Conservation (phyloP, 1,284 basidiomycete species). For the Sanguinoderma infundibulare region DNA sequence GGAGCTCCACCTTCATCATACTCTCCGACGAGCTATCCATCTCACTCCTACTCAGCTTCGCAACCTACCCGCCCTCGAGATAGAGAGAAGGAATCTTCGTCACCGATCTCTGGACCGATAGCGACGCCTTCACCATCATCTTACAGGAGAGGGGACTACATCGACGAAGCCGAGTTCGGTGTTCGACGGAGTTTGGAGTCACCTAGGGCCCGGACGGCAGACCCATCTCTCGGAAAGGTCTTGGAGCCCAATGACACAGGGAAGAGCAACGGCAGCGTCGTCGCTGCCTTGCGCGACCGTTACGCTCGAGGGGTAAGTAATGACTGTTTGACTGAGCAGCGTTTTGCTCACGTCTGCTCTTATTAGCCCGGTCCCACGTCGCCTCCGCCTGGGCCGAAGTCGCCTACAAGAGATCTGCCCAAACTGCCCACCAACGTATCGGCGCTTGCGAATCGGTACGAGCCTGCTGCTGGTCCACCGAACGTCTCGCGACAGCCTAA, state of each 20-base stretch:
- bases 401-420: slow-evolving; percentile 61
- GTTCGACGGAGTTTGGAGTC: slow-evolving; percentile 25
- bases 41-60: not conserved
- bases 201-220: slow-evolving; percentile 14
- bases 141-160: slow-evolving; percentile 37
- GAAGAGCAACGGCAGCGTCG: slow-evolving; percentile 59
- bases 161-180: slow-evolving; percentile 44
- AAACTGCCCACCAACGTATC: slow-evolving; percentile 66
- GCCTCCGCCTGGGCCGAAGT: slow-evolving; percentile 45
- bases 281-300: slow-evolving; percentile 69
- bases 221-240: slow-evolving; percentile 22
- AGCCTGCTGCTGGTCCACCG: slow-evolving; percentile 25
- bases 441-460: slow-evolving; percentile 68
- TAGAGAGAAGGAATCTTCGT: not conserved
- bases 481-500: slow-evolving; percentile 29
- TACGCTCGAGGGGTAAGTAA: slow-evolving; percentile 60
- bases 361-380: slow-evolving; percentile 54
- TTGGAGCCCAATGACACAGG: slow-evolving; percentile 38
- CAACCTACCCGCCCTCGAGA: not conserved
- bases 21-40: slow-evolving; percentile 1
- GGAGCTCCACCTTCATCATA: slow-evolving; percentile 1
- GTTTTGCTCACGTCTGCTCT: slow-evolving; percentile 2
- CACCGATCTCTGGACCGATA: not conserved
- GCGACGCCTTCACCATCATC: slow-evolving; percentile 3
- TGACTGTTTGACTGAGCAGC: not conserved